phyloP scores from a whole-genome alignment of 257 asterid genomes.

The Solanum medicagineum region DNA sequence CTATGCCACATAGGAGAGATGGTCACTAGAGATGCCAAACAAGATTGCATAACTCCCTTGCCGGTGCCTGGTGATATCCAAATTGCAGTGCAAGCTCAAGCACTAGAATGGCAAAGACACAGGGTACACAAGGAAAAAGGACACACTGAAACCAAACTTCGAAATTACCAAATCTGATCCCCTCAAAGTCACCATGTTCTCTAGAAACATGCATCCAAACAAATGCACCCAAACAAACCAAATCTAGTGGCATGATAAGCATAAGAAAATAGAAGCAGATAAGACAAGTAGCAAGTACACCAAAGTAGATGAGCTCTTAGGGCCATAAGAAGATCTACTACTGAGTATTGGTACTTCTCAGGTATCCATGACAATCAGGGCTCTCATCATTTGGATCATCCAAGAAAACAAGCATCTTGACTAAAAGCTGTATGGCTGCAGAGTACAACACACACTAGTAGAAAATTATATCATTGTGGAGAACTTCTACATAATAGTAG shows the following conservation, averaged over 20 bases:
- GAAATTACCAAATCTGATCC: background rate
- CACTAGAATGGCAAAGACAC: background rate
- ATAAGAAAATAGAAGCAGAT: background rate
- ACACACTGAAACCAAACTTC: background rate
- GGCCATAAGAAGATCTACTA: background rate
- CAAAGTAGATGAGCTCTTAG: background rate
- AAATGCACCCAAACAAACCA: background rate
- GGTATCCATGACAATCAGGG: background rate
- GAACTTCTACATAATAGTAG: too few species aligned
- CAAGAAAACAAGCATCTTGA: background rate
- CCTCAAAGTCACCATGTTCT: background rate
- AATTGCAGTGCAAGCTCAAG: background rate
- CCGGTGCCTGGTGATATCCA: background rate
- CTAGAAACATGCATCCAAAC: background rate
- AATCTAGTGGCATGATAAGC: background rate
- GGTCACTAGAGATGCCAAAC: background rate
- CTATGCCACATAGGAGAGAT: background rate
- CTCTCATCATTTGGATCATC: background rate
- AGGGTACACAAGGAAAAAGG: background rate
- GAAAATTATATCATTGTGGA: too few species aligned
- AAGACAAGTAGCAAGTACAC: background rate
- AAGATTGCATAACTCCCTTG: background rate
- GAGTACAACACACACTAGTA: background rate
- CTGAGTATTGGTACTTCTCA: background rate
- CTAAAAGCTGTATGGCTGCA: background rate